Percentiles rank a stretch among this genome's conserved stretches.
phyloP scores from a whole-genome alignment of 2,329 filamentous ascomycete species.

The Tricladium varicosporioides region DNA sequence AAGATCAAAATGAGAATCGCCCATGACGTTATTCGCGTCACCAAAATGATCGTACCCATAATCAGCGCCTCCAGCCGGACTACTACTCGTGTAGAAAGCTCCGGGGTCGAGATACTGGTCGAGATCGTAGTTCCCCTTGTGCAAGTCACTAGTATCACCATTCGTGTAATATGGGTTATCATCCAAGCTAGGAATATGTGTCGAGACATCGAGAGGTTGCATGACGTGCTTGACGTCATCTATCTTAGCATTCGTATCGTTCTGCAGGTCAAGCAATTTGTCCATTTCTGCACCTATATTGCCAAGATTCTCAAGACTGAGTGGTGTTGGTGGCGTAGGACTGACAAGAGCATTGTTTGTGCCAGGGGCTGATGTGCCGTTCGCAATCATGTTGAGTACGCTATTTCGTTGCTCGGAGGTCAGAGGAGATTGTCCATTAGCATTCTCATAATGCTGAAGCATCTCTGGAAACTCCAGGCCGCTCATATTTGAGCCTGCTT shows the following conservation, averaged over 20 bases:
- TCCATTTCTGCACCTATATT: constrained; percentile 75
- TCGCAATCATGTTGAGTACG: constrained; percentile 60
- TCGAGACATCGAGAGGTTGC: constrained; percentile 72
- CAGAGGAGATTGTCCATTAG: constrained; percentile 53
- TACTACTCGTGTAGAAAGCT: constrained; percentile 38
- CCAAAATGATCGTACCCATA: constrained; percentile 22
- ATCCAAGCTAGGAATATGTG: constrained; percentile 70
- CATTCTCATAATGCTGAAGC: constrained; percentile 34
- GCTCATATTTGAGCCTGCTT: constrained; percentile 38
- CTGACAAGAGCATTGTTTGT: constrained; percentile 33
- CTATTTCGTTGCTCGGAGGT: constrained; percentile 57
- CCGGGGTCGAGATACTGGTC: constrained; percentile 48
- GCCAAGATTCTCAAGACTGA: constrained; percentile 59
- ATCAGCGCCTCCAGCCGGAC: constrained; percentile 20
- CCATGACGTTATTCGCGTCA: constrained; percentile 10
- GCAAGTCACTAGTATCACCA: constrained; percentile 35
- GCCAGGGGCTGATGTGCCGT: constrained; percentile 25
- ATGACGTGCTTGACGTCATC: constrained; percentile 72
- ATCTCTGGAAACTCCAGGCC: constrained; percentile 53
- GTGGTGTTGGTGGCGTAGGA: constrained; percentile 40
- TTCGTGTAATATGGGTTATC: constrained; percentile 34
- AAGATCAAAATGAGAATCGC: constrained; percentile 29
- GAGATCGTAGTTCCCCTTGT: constrained; percentile 43
- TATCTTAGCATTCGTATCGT: constrained; percentile 74
- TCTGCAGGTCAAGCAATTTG: constrained; percentile 73